A percentile compares a stretch with the other conserved stretches of the same genome.
Conservation (phyloP, 1,284 basidiomycete species). For the Malassezia arunalokei region DNA sequence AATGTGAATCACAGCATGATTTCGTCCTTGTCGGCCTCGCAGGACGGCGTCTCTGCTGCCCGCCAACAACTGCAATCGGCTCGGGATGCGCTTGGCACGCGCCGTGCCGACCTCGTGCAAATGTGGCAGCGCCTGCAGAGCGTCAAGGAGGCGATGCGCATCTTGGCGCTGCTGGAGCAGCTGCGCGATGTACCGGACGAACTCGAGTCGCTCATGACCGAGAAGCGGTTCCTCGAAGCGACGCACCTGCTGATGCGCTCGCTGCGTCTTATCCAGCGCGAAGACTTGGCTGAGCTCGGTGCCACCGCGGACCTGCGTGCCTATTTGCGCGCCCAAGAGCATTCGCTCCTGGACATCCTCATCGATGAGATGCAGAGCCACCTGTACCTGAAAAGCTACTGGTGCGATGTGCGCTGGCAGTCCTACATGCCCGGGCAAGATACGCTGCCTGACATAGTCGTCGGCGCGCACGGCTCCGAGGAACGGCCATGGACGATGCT, state of each 20-base stretch:
- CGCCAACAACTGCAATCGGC: constrained; percentile 31
- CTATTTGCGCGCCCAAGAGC: constrained; percentile 76
- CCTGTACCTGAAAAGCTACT: constrained; percentile 92
- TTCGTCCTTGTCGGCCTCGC: constrained; percentile 23
- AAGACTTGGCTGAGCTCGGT: constrained; percentile 86
- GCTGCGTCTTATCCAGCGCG: constrained; percentile 76
- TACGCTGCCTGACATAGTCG: constrained; percentile 28
- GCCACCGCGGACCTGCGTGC: constrained; percentile 75
- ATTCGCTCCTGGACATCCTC: constrained; percentile 57
- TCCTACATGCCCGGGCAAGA: constrained; percentile 71
- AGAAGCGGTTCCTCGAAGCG: constrained; percentile 83
- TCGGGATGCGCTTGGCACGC: constrained; percentile 39
- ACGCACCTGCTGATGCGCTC: constrained; percentile 75
- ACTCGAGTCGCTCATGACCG: constrained; percentile 84
- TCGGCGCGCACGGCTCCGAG: constrained; percentile 14
- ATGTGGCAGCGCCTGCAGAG: constrained; percentile 42
- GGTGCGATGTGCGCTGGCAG: constrained; percentile 85
- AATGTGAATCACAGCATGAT: constrained; percentile 41
- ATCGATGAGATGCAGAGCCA: constrained; percentile 93
- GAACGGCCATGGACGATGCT: constrained; percentile 5
- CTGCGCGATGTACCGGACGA: constrained; percentile 82
- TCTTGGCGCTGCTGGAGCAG: constrained; percentile 48
- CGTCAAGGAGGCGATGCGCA: constrained; percentile 37
- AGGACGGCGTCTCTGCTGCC: constrained; percentile 29
- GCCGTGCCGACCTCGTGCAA: constrained; percentile 42